Conservation (phyloP, 306 rosid genomes). For the Phaseolus lunatus region DNA sequence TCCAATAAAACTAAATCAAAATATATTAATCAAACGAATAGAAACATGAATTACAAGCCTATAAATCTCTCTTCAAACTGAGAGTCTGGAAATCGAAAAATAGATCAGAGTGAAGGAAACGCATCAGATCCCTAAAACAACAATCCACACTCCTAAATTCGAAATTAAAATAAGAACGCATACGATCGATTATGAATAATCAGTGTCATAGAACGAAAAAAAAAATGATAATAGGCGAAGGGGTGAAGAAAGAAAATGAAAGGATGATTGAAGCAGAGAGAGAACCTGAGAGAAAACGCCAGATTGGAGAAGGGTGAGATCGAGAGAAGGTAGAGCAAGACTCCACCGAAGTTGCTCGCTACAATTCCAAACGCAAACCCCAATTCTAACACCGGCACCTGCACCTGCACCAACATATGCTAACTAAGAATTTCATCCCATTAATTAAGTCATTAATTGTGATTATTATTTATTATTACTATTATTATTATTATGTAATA, state of each 20-base stretch:
- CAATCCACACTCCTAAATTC: background rate
- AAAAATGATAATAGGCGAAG: background rate
- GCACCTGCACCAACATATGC: background rate
- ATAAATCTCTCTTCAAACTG: background rate
- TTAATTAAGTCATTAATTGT: background rate
- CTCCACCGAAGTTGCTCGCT: background rate
- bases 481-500: background rate
- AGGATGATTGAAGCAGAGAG: background rate
- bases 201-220: background rate
- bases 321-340: background rate
- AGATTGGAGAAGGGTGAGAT: slow-evolving; percentile 12
- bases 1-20: background rate
- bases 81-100: background rate
- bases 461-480: background rate
- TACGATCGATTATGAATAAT: background rate
- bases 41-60: background rate
- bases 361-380: background rate
- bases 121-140: slow-evolving; percentile 7
- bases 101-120: background rate
- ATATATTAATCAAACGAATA: background rate
- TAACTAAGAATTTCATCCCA: background rate
- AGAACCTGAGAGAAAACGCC: slow-evolving; percentile 36
- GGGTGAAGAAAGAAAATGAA: background rate
- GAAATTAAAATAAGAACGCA: background rate
- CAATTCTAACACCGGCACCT: background rate